Evolutionary conservation across 257 asterid genomes (phyloP).

Genomic region (Nicotiana attenuata): DNA sequence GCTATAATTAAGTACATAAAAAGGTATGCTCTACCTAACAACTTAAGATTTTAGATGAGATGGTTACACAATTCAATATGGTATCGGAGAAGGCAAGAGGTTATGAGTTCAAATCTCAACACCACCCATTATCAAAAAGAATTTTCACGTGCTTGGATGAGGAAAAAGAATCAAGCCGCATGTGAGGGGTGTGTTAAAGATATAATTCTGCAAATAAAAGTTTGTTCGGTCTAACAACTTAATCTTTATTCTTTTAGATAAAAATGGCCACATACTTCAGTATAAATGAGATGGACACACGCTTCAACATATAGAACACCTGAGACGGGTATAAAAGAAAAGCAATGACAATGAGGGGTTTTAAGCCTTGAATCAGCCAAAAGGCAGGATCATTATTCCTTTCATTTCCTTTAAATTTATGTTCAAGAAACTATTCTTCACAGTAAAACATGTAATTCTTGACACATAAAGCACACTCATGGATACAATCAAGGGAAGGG

Average conservation of each 20-base stretch:
- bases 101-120: background rate
- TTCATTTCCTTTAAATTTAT: background rate
- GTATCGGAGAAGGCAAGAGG: background rate
- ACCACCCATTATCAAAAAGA: background rate
- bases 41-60: background rate
- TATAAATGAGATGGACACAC: background rate
- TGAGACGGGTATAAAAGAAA: background rate
- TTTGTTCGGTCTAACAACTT: too few relatives aligned
- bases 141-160: background rate
- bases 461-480: background rate
- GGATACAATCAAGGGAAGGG: background rate
- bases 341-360: background rate
- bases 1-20: background rate
- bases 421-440: background rate
- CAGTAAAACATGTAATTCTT: background rate
- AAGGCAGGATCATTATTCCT: background rate
- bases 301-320: background rate
- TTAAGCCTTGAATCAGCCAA: background rate
- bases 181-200: background rate
- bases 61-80: background rate
- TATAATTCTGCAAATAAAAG: too few relatives aligned
- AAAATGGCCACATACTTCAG: too few relatives aligned
- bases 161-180: background rate
- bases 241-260: too few relatives aligned
- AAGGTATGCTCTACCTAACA: background rate